A percentile compares a stretch with the other conserved stretches of the same genome.
phyloP scores from a whole-genome alignment of 257 asterid species.

The Capsicum baccatum region DNA sequence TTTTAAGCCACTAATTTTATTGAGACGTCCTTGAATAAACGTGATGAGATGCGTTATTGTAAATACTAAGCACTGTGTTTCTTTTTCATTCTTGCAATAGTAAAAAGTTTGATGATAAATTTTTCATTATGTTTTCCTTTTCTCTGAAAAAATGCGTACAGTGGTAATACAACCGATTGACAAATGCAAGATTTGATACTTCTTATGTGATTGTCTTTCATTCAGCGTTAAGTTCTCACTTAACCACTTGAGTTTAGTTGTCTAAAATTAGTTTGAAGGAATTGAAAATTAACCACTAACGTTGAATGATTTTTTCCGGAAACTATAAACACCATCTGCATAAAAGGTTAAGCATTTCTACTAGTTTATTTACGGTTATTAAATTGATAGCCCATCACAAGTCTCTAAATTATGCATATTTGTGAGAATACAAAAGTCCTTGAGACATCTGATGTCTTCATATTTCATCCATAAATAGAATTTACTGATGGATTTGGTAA shows the following conservation, averaged over 20 bases:
- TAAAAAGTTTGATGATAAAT: background rate
- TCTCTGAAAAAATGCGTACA: background rate
- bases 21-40: too few relatives aligned
- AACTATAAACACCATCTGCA: background rate
- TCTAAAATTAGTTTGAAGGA: background rate
- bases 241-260: background rate
- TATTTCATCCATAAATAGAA: background rate
- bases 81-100: too few relatives aligned
- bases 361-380: background rate
- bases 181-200: constrained; percentile 18
- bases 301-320: background rate
- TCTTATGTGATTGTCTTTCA: background rate
- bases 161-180: background rate
- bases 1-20: too few relatives aligned
- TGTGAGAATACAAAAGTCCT: background rate
- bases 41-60: too few relatives aligned
- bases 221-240: constrained; percentile 6
- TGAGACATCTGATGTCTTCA: constrained; percentile 1
- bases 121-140: too few relatives aligned
- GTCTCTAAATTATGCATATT: background rate
- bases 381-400: background rate
- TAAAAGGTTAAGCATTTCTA: background rate
- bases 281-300: background rate
- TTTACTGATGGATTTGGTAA: constrained; percentile 26
- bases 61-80: too few relatives aligned